These are phyloP conservation scores for Pholiota microspora DNA, from an alignment of 768 basidiomycete genomes.

Conservation along the genomic window DNA sequence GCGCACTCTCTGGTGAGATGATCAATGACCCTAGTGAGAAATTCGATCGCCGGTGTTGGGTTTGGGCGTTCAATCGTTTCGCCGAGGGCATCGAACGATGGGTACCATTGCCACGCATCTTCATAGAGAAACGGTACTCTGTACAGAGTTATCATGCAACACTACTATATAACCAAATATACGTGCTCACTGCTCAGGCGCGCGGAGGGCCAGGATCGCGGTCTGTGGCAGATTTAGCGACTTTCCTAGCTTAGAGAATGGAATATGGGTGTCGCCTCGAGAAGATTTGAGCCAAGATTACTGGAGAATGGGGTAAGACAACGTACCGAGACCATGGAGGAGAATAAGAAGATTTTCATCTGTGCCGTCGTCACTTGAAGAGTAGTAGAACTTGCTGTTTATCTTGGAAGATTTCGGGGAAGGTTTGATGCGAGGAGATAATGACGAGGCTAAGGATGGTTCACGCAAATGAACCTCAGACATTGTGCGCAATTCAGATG, in stretches of 20 bases:
- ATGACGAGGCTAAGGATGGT: slow-evolving; percentile 13
- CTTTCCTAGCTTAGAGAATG: slow-evolving; percentile 73
- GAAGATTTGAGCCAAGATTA: not conserved
- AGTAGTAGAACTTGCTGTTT: slow-evolving; percentile 61
- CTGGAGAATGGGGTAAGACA: not conserved
- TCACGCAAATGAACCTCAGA: slow-evolving; percentile 36
- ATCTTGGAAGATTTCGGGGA: slow-evolving; percentile 44
- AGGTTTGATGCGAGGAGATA: slow-evolving; percentile 42
- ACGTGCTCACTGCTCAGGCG: slow-evolving; percentile 64
- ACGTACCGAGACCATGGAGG: slow-evolving; percentile 80
- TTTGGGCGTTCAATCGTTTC: slow-evolving; percentile 70
- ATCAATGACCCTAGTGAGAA: slow-evolving; percentile 49
- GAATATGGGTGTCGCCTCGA: slow-evolving; percentile 71
- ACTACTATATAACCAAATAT: not conserved
- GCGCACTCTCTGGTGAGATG: slow-evolving; percentile 58
- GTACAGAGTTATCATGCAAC: slow-evolving; percentile 24
- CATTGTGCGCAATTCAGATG: slow-evolving; percentile 9
- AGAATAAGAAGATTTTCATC: slow-evolving; percentile 86
- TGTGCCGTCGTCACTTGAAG: slow-evolving; percentile 75
- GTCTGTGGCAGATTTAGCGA: slow-evolving; percentile 88
- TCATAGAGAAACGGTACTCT: slow-evolving; percentile 77
- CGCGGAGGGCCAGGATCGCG: slow-evolving; percentile 76
- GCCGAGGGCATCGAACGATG: slow-evolving; percentile 77
- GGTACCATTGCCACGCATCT: slow-evolving; percentile 84
- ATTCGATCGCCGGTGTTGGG: slow-evolving; percentile 63